These are phyloP conservation scores for Tripterygium wilfordii DNA, from an alignment of 177 flowering plant species.

Conservation along the genomic window DNA sequence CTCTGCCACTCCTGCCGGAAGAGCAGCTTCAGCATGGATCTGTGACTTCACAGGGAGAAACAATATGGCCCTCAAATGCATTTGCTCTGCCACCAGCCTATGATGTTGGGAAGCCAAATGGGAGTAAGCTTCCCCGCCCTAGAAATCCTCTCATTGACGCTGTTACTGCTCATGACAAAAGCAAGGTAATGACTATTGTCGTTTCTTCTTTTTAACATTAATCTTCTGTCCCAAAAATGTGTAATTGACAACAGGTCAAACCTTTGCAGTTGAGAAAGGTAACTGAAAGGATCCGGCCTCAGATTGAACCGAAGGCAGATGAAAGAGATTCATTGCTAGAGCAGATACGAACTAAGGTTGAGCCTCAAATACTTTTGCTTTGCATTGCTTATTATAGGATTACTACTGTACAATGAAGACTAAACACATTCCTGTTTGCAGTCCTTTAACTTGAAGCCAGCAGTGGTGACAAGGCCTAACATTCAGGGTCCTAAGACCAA, in stretches of 20 bases:
- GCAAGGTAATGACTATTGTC: constrained; percentile 37
- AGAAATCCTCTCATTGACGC: constrained; percentile 72
- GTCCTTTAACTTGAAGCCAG: constrained; percentile 93
- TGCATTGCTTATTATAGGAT: too few species aligned
- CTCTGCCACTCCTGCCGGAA: constrained; percentile 9
- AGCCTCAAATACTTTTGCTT: too few species aligned
- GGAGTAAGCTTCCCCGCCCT: constrained; percentile 49
- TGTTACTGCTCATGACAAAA: constrained; percentile 71
- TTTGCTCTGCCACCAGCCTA: constrained; percentile 8
- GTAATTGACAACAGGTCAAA: too few species aligned
- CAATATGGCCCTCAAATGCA: constrained; percentile 16
- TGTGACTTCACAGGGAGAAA: constrained; percentile 24
- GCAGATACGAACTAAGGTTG: constrained; percentile 78
- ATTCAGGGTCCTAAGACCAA: constrained; percentile 81
- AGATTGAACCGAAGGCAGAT: constrained; percentile 31
- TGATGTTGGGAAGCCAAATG: constrained; percentile 37
- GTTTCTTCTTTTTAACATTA: background rate
- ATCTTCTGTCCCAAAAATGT: too few species aligned
- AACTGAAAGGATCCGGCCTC: constrained; percentile 43
- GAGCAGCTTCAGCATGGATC: constrained; percentile 14
- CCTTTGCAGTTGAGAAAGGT: constrained; percentile 71
- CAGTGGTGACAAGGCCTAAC: constrained; percentile 52
- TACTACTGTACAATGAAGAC: too few species aligned
- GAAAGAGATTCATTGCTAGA: constrained; percentile 67
- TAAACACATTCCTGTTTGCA: constrained; percentile 28